These are phyloP conservation scores for Zygnema circumcarinatum DNA, from an alignment of 139 green algal species.

Conservation along the genomic window DNA sequence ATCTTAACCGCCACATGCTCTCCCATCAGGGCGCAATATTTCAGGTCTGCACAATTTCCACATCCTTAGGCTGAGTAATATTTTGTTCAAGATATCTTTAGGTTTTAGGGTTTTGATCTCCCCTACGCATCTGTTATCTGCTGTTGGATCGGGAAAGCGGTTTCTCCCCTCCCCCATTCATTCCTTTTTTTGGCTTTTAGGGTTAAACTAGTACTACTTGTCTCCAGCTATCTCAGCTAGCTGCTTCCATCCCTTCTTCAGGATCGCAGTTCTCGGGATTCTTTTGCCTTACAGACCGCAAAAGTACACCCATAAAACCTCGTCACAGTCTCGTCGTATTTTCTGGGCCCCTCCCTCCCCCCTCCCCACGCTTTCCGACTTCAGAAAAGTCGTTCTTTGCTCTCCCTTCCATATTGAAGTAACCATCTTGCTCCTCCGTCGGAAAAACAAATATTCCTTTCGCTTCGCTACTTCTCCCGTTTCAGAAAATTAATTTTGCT, in stretches of 20 bases:
- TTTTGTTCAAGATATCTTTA: too few relatives aligned
- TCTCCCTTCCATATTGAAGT: too few relatives aligned
- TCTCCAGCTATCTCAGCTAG: not conserved
- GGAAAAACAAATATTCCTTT: too few relatives aligned
- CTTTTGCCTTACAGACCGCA: not conserved
- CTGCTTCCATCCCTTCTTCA: not conserved
- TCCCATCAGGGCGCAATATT: not conserved
- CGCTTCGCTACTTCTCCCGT: too few relatives aligned
- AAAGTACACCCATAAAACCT: not conserved
- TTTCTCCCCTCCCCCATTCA: not conserved
- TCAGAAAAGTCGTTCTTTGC: too few relatives aligned
- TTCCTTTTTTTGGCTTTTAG: too few relatives aligned
- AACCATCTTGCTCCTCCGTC: too few relatives aligned
- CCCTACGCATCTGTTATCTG: not conserved
- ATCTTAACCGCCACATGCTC: slow-evolving; percentile 17
- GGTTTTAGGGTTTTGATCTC: too few relatives aligned
- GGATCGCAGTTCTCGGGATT: not conserved
- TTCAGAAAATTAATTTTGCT: too few relatives aligned
- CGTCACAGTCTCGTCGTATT: not conserved
- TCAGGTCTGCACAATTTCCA: not conserved
- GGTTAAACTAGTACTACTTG: too few relatives aligned
- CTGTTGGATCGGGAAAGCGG: not conserved
- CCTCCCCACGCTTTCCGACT: too few relatives aligned
- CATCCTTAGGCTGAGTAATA: too few relatives aligned
- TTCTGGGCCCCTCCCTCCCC: not conserved